A percentile compares a stretch with the other conserved stretches of the same genome.
phyloP scores from a whole-genome alignment of 331 rosid genomes.

The Saraca asoca region DNA sequence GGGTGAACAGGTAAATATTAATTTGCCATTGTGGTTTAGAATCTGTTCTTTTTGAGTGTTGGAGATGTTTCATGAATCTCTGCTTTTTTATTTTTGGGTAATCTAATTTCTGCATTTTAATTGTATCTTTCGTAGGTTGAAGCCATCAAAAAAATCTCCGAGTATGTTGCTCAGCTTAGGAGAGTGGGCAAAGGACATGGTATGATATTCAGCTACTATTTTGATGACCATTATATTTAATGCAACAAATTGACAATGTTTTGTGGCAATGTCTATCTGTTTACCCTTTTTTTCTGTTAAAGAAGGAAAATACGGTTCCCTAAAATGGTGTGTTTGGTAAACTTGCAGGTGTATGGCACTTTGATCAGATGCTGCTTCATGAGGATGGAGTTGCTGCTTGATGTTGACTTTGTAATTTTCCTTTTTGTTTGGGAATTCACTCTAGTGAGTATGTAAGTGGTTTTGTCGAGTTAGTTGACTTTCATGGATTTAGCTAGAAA shows the following conservation, averaged over 20 bases:
- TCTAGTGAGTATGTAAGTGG: conserved; percentile 5
- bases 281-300: too few relatives aligned
- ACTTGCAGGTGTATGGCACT: conserved; percentile 91
- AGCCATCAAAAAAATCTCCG: conserved; percentile 73
- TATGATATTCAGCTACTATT: conserved; percentile 32
- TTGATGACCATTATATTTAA: too few relatives aligned
- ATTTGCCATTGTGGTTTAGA: background rate
- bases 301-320: too few relatives aligned
- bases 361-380: conserved; percentile 75
- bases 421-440: too few relatives aligned
- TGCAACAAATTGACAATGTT: too few relatives aligned
- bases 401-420: background rate
- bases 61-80: background rate
- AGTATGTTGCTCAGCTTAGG: conserved; percentile 85
- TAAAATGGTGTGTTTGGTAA: background rate
- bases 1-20: conserved; percentile 67
- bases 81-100: background rate
- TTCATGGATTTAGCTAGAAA: conserved; percentile 6
- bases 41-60: background rate
- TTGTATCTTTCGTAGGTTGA: conserved; percentile 51
- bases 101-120: conserved; percentile 14
- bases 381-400: conserved; percentile 47
- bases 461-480: background rate
- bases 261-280: too few relatives aligned
- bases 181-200: conserved; percentile 89